phyloP scores from a whole-genome alignment of 2,329 filamentous ascomycete species.

The Trichoderma cornu-damae region DNA sequence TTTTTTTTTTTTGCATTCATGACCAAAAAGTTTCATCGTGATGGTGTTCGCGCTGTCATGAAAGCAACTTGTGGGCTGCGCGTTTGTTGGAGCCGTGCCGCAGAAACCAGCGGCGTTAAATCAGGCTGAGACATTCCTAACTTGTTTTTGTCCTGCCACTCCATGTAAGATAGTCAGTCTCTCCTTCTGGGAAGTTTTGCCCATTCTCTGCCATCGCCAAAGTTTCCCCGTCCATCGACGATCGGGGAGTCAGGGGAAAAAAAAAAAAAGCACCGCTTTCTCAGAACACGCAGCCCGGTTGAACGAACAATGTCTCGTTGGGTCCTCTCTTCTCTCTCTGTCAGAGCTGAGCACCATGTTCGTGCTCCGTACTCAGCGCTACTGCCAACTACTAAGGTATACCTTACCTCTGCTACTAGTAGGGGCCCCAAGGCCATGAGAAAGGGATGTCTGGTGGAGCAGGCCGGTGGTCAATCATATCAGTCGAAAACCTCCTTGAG shows the following conservation, averaged over 20 bases:
- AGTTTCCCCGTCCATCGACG: neutral
- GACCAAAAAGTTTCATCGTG: too few relatives aligned
- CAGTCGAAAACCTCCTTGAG: neutral
- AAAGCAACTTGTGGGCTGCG: neutral
- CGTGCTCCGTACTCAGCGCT: too few relatives aligned
- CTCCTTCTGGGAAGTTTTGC: too few relatives aligned
- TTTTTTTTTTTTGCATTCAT: neutral
- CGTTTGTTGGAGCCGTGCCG: constrained; percentile 5
- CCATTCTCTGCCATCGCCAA: too few relatives aligned
- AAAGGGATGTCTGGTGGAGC: neutral
- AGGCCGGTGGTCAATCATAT: neutral
- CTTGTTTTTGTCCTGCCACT: too few relatives aligned
- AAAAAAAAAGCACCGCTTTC: neutral
- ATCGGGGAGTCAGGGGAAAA: constrained; percentile 5
- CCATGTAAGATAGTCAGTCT: too few relatives aligned
- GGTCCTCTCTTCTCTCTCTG: too few relatives aligned
- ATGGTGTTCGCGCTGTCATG: too few relatives aligned
- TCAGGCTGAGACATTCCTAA: constrained; percentile 3
- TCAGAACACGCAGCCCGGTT: constrained; percentile 1
- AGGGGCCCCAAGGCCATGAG: neutral
- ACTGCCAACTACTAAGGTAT: too few relatives aligned
- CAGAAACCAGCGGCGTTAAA: neutral
- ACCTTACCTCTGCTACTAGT: too few relatives aligned
- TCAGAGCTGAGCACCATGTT: neutral
- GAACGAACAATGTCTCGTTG: neutral